These are phyloP conservation scores for Penstemon davidsonii DNA, from an alignment of 257 asterid species.

Conservation along the genomic window DNA sequence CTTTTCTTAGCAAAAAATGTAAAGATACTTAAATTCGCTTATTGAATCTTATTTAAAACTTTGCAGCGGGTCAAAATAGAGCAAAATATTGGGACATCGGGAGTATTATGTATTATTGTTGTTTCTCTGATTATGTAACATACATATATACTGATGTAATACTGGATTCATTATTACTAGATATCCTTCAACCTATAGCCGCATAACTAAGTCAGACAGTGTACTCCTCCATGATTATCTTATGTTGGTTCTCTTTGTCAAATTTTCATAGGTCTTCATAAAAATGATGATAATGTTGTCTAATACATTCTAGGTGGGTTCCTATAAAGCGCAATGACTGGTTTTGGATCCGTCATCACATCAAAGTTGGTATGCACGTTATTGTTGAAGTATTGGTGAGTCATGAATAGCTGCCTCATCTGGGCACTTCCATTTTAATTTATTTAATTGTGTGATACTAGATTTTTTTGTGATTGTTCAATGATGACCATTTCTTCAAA, in stretches of 20 bases:
- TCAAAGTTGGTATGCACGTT: constrained; percentile 92
- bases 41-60: no score
- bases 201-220: background rate
- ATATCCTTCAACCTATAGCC: constrained; percentile 11
- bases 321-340: constrained; percentile 97
- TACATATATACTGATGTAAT: no score
- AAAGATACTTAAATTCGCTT: no score
- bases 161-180: no score
- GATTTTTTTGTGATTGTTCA: constrained; percentile 6
- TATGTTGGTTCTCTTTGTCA: constrained; percentile 1
- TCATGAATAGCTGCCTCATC: constrained; percentile 27
- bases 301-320: constrained; percentile 70
- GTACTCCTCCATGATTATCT: constrained; percentile 1
- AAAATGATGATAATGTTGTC: constrained; percentile 16
- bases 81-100: no score
- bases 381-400: constrained; percentile 86
- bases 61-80: no score
- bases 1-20: no score
- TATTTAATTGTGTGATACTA: constrained; percentile 5
- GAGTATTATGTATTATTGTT: no score
- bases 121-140: no score
- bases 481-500: constrained; percentile 12
- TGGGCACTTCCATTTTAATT: background rate
- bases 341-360: constrained; percentile 98
- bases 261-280: constrained; percentile 9